These are phyloP conservation scores for Artemisia tridentata DNA, from an alignment of 129 eudicot genomes.

Conservation along the genomic window DNA sequence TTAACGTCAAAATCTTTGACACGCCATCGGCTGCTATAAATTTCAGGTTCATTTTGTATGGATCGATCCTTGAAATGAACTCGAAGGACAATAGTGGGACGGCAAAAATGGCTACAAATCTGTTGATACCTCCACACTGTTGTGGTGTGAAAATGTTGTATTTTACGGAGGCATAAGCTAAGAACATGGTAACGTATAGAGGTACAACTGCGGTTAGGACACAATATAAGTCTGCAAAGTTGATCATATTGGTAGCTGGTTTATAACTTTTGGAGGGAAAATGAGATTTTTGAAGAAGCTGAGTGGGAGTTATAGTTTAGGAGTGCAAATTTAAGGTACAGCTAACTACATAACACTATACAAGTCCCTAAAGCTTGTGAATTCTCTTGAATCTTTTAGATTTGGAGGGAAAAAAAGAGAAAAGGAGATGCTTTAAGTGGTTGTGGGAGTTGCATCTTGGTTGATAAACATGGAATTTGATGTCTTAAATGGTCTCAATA, in stretches of 20 bases:
- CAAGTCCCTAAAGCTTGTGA: constrained; percentile 5
- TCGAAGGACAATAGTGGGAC: constrained; percentile 66
- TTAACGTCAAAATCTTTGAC: constrained; percentile 47
- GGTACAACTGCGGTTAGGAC: constrained; percentile 63
- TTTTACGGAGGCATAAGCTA: constrained; percentile 59
- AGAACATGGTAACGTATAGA: constrained; percentile 57
- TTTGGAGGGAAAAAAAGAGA: constrained; percentile 10
- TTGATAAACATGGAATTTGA: constrained; percentile 10
- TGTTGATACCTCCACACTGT: constrained; percentile 63
- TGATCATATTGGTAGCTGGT: constrained; percentile 41
- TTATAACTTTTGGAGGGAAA: constrained; percentile 24
- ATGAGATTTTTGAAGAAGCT: constrained; percentile 19
- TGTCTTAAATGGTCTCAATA: constrained; percentile 17
- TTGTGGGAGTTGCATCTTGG: constrained; percentile 1
- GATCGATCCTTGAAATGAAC: constrained; percentile 66
- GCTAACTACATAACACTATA: not conserved
- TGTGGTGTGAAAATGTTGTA: constrained; percentile 57
- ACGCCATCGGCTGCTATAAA: constrained; percentile 70
- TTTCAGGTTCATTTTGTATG: constrained; percentile 58
- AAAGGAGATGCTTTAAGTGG: constrained; percentile 11
- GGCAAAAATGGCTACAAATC: constrained; percentile 66
- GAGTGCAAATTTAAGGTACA: constrained; percentile 22
- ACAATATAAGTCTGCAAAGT: constrained; percentile 45
- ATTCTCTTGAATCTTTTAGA: constrained; percentile 3
- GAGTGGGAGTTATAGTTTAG: constrained; percentile 15